A percentile compares a stretch with the other conserved stretches of the same genome.
Evolutionary conservation across 345 rosid genomes (phyloP).

Genomic region (Camelina neglecta): DNA sequence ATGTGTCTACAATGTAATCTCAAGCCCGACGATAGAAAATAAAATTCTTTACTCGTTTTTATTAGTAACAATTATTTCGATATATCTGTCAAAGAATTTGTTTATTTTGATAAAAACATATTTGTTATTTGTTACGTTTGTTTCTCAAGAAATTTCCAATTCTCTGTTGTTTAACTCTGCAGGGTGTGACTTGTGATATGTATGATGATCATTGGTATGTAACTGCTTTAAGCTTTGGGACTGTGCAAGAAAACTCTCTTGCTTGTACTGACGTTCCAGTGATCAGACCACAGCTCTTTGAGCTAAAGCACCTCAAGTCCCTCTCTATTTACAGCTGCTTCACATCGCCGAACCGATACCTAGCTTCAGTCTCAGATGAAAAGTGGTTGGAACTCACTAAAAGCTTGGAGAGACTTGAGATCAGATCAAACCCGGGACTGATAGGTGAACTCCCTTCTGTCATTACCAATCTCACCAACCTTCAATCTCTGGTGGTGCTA

Average conservation of each 20-base stretch:
- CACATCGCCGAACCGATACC: conserved; percentile 50
- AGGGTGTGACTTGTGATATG: conserved; percentile 94
- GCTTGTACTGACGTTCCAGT: conserved; percentile 57
- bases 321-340: conserved; percentile 77
- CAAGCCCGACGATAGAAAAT: conserved; percentile 10
- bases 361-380: conserved; percentile 47
- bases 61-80: neutral
- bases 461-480: conserved; percentile 60
- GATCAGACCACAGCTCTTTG: conserved; percentile 67
- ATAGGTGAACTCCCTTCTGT: conserved; percentile 64
- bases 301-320: conserved; percentile 78
- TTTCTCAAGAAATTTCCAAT: no score
- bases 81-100: no score
- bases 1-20: neutral
- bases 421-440: conserved; percentile 81
- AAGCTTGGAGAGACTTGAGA: conserved; percentile 69
- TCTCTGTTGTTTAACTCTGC: conserved; percentile 20
- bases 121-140: no score
- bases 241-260: conserved; percentile 72
- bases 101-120: no score
- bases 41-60: neutral
- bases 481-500: conserved; percentile 75
- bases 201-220: conserved; percentile 80
- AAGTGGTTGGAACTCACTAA: conserved; percentile 64
- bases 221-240: conserved; percentile 77